Percentiles rank a stretch among this genome's conserved stretches.
phyloP scores from a whole-genome alignment of 306 rosid genomes.

The Betula pendula region DNA sequence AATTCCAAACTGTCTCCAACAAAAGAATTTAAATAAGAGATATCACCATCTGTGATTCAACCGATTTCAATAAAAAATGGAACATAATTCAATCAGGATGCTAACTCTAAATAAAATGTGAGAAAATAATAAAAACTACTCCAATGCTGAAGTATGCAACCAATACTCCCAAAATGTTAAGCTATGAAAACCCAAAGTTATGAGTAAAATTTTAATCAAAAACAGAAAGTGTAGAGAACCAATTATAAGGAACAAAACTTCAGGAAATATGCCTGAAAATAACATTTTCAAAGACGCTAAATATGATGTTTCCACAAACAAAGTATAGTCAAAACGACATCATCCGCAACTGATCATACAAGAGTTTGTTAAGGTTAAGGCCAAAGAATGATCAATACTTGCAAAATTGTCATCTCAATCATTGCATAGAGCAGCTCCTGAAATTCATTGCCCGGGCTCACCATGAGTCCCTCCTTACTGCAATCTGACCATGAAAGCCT shows the following conservation, averaged over 20 bases:
- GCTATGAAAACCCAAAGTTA: conserved; percentile 11
- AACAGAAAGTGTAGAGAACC: neutral
- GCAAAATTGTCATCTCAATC: neutral
- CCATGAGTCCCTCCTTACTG: neutral
- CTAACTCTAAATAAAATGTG: conserved; percentile 31
- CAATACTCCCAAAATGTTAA: conserved; percentile 8
- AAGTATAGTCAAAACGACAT: neutral
- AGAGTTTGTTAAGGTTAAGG: neutral
- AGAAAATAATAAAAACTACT: conserved; percentile 17
- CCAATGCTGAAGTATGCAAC: conserved; percentile 10
- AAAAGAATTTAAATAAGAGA: conserved; percentile 73
- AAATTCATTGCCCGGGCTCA: neutral
- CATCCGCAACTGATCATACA: neutral
- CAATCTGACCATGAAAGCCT: neutral
- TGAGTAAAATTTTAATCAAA: conserved; percentile 1
- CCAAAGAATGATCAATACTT: neutral
- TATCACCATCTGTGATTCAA: conserved; percentile 66
- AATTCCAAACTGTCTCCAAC: conserved; percentile 93
- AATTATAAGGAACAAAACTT: neutral
- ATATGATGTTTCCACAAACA: neutral
- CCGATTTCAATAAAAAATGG: conserved; percentile 49
- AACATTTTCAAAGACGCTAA: neutral
- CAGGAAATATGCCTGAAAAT: neutral
- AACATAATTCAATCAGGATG: conserved; percentile 46
- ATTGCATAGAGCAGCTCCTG: neutral